Base-by-base conservation (phyloP, 306 rosid species). In the Pterocarpus macrocarpus region DNA sequence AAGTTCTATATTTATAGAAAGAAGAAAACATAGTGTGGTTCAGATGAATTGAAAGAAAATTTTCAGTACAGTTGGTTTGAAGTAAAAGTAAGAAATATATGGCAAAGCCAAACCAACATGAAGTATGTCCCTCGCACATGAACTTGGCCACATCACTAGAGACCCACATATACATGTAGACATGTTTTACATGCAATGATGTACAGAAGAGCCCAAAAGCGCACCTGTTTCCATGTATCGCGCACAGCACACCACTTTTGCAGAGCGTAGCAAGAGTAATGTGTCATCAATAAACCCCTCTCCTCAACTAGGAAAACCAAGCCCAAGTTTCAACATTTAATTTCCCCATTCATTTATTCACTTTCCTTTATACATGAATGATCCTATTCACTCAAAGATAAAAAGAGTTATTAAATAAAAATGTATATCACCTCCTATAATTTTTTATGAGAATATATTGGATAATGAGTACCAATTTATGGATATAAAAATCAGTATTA, bases 181-280 rank as follows among this genome's bases (percentile, higher is more conserved):
- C 15, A 47, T 13, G 9, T 47, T 47, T 43, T 7, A 7, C 47
- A 5, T 47, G 53, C 53, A 47, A 12, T 2, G 47, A 43, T 43
- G 8, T 1, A 10, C 47, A 5, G 1, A 5, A 5, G 8, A 43
- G 47, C 8, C 6, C 34, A 65, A 36, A 72, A 36, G 53, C 6
- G 73, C 86, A 70, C 75, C 73, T 82, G 86, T 73, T 50, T 68
- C 69, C 81, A 38, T 12, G 75, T 47, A 50, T 28, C 53, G 68
- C 36, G 59, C 84, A 80, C 85, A 64, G 41, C 85, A 28, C 87
- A 81, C 16, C 82, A 65, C 41, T 17, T 35, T n/a, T 59, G 64
- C 90, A 81, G 69, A 83, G 77, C 3, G 7, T 28, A 2, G 56
- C 10, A 62, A 39, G 15, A 53, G 30, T 16, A 69, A 85, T 82